Evolutionary conservation across 768 basidiomycete species (phyloP), one percentile per base, ranked within the genome.

Genomic region (Mycena latifolia): DNA sequence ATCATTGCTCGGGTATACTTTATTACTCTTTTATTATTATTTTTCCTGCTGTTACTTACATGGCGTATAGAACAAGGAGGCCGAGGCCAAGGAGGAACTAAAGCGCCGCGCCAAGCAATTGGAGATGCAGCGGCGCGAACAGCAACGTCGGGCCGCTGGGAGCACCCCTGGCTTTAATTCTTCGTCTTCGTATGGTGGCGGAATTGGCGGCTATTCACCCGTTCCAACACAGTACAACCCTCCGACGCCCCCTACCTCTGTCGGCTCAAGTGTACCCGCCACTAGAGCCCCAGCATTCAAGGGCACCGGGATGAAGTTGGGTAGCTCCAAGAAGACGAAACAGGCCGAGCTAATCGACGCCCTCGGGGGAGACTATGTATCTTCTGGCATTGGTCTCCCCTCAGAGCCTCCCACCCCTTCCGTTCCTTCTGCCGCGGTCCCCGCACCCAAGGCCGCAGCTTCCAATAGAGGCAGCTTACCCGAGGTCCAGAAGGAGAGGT

Each of bases 21-120:
- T 28, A 45, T 53, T 22, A 22, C 14, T 6, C 14, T 35, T 35
- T 35, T 35, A 6, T 2, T 60, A 53, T 58, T n/a, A n/a, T n/a
- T n/a, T n/a, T 58, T 53, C 39, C 4, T 47, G 17, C 61, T 2
- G 25, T 41, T n/a, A n/a, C 65, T 45, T 15, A 63, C 50, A 60
- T 39, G 35, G 28, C 51, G 27, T 29, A 45, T 53, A 96, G 92
- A 99, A 99, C 84, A 99, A 99, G 80, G 98, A 99, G 80, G 95
- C 95, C 8, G 98, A 99, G 74, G 98, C 97, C 2, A 99, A 99
- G 77, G 98, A 99, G 77, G 97, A 98, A 74, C 91, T 99, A 75
- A 99, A 99, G 77, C 90, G 98, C 43, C 92, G 97, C 31, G 96
- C 98, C 0, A 98, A 98, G 77, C 96, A 98, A 74, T 89, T 99